Conservation (phyloP, 2,329 filamentous ascomycete species). For the Colletotrichum orchidophilum region DNA sequence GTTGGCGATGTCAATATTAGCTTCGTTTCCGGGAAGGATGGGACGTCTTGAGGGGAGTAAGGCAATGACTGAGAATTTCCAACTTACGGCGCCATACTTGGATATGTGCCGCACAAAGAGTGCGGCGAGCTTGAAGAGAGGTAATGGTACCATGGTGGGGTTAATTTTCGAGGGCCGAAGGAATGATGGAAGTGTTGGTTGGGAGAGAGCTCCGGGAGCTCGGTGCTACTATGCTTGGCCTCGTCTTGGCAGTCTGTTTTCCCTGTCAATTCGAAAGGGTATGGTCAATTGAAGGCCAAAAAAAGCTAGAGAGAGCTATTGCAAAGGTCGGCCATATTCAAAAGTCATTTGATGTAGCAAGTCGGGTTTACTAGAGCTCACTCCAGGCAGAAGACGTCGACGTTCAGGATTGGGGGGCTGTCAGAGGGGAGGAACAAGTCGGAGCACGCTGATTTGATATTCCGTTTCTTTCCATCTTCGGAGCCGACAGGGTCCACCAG, state of each 20-base stretch:
- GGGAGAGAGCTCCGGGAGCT: constrained; percentile 26
- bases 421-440: constrained; percentile 3
- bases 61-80: neutral
- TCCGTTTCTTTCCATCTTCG: constrained; percentile 23
- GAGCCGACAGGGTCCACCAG: constrained; percentile 10
- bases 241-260: constrained; percentile 11
- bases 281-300: neutral
- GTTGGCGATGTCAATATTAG: constrained; percentile 24
- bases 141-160: constrained; percentile 68
- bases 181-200: constrained; percentile 14
- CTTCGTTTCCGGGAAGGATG: neutral
- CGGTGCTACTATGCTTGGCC: constrained; percentile 25
- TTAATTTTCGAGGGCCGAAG: constrained; percentile 1
- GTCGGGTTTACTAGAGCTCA: neutral
- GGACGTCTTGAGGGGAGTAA: neutral
- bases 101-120: constrained; percentile 73
- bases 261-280: neutral
- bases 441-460: constrained; percentile 31
- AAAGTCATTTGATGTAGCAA: too few relatives aligned
- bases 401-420: constrained; percentile 12
- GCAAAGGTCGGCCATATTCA: neutral
- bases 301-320: too few relatives aligned
- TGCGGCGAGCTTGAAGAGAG: constrained; percentile 73
- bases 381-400: constrained; percentile 4
- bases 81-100: constrained; percentile 74